Conservation (phyloP, 2,329 filamentous ascomycete genomes). For the Annulohypoxylon truncatum region DNA sequence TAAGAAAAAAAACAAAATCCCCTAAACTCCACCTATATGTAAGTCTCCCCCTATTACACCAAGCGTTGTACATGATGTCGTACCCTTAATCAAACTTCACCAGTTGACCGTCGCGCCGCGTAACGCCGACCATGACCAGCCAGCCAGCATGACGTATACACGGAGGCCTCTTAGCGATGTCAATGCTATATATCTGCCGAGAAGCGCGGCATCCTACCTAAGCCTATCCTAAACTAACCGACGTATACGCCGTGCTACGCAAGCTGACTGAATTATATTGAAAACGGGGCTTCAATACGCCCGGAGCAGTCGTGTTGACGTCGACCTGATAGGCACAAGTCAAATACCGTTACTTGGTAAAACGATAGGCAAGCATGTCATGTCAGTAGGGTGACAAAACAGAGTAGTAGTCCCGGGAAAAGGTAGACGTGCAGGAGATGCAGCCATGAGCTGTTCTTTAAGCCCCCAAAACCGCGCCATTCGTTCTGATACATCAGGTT, state of each 20-base stretch:
- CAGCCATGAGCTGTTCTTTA: constrained; percentile 39
- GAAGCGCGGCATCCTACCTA: constrained; percentile 28
- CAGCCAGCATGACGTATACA: constrained; percentile 24
- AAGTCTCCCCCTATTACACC: not conserved
- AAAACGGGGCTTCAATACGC: constrained; percentile 26
- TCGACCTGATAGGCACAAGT: constrained; percentile 28
- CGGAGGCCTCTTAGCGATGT: constrained; percentile 26
- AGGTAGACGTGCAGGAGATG: constrained; percentile 28
- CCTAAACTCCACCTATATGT: constrained; percentile 15
- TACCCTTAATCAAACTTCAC: constrained; percentile 7
- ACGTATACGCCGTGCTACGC: constrained; percentile 29
- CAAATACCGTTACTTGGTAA: constrained; percentile 23
- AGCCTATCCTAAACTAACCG: constrained; percentile 1
- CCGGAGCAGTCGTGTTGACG: constrained; percentile 16
- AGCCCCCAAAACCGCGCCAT: constrained; percentile 37
- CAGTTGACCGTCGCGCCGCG: constrained; percentile 18
- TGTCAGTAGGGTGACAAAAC: constrained; percentile 33
- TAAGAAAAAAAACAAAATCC: not conserved
- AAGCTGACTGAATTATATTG: constrained; percentile 20
- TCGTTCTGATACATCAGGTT: constrained; percentile 36
- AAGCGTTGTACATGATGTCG: constrained; percentile 7
- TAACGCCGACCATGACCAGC: constrained; percentile 4
- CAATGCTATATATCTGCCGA: constrained; percentile 28
- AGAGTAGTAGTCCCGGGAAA: constrained; percentile 37
- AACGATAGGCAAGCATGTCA: constrained; percentile 18